phyloP scores from a whole-genome alignment of 148 eudicot species.

The Limonium bicolor region DNA sequence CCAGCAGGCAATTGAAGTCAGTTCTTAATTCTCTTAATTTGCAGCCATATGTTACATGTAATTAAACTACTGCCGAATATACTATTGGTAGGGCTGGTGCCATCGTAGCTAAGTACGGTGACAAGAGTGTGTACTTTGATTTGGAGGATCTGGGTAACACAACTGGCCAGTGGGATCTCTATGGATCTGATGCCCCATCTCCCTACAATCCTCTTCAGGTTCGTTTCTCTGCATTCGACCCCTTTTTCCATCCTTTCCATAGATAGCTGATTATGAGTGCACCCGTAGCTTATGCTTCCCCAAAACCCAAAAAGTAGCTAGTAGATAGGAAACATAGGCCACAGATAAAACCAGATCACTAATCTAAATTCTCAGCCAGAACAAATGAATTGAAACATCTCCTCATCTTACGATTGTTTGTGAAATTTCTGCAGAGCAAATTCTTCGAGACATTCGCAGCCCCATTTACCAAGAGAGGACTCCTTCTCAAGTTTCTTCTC shows the following conservation, averaged over 20 bases:
- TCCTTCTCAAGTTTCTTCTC: constrained; percentile 84
- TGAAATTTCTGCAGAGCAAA: constrained; percentile 59
- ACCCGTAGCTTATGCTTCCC: too few species aligned
- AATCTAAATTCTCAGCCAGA: neutral
- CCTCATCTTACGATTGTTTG: neutral
- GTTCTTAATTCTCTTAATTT: neutral
- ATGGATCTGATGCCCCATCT: constrained; percentile 99
- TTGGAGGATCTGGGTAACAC: constrained; percentile 93
- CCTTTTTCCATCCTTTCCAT: too few species aligned
- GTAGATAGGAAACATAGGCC: too few species aligned
- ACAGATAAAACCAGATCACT: too few species aligned
- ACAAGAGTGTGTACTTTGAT: constrained; percentile 94
- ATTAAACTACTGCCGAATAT: too few species aligned
- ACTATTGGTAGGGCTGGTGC: constrained; percentile 36
- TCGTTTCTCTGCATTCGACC: neutral
- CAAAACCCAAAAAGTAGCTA: too few species aligned
- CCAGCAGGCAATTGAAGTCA: neutral
- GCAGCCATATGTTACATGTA: neutral
- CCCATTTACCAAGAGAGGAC: constrained; percentile 98
- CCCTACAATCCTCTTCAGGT: constrained; percentile 96
- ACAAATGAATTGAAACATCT: neutral
- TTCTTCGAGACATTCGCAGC: constrained; percentile 99
- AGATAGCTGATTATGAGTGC: too few species aligned
- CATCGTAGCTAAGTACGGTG: constrained; percentile 88
- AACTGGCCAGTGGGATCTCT: constrained; percentile 96